These are phyloP conservation scores for Quercus lobata DNA, from an alignment of 331 rosid genomes.

Conservation along the genomic window DNA sequence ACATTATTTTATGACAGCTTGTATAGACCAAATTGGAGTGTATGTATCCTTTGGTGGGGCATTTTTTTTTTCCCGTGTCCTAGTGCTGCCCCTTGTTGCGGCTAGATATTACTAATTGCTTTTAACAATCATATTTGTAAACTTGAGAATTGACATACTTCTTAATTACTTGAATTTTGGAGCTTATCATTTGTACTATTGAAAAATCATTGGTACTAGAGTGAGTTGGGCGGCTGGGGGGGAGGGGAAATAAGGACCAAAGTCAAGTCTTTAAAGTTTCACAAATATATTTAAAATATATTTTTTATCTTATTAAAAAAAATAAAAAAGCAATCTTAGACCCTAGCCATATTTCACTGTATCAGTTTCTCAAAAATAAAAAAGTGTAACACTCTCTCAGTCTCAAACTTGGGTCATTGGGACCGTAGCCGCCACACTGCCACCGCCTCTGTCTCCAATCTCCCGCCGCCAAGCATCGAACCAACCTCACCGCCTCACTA, in stretches of 20 bases:
- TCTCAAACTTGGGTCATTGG: too few relatives aligned
- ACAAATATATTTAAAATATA: too few relatives aligned
- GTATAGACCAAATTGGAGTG: slow-evolving; percentile 27
- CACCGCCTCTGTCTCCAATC: too few relatives aligned
- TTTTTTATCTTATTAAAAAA: too few relatives aligned
- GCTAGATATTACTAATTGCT: not conserved
- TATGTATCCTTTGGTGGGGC: slow-evolving; percentile 9
- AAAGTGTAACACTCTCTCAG: too few relatives aligned
- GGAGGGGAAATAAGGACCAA: rapidly evolving
- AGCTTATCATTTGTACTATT: not conserved
- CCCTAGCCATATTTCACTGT: too few relatives aligned
- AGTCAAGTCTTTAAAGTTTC: rapidly evolving
- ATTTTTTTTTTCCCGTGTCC: slow-evolving; percentile 3
- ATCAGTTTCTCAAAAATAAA: too few relatives aligned
- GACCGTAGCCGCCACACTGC: too few relatives aligned
- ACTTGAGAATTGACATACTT: not conserved
- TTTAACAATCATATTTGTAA: not conserved
- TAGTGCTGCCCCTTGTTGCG: not conserved
- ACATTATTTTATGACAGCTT: slow-evolving; percentile 3
- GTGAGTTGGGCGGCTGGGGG: too few relatives aligned
- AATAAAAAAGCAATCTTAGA: too few relatives aligned
- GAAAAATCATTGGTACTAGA: not conserved
- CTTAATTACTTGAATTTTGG: not conserved
- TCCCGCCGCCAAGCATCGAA: too few relatives aligned
- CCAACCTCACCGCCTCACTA: too few relatives aligned